Base-by-base conservation (phyloP, 495 filamentous ascomycete species). In the Penicillium odoratum region DNA sequence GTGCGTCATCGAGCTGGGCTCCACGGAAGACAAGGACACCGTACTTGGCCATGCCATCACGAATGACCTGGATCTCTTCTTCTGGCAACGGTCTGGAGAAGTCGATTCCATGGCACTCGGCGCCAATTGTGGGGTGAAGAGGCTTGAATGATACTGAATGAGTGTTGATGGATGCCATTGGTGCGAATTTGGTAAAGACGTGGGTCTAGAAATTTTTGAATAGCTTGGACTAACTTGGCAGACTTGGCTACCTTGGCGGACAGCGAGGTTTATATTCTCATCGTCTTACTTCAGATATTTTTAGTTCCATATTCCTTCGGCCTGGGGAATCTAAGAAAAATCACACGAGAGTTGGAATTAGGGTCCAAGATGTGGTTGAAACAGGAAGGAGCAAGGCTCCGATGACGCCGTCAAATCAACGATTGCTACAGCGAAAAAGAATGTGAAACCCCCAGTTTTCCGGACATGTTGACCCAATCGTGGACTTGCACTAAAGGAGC, bases 91-190 rank as follows among this genome's bases (percentile, higher is more conserved):
- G 16, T 7, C 18, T 21, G 7, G 43, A 46, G 18, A 46, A 46
- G 13, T 46, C 43, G 25, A 46, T 46, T 46, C 43, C 43, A 10
- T 46, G 43, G 18, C 43, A 46, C 43, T 46, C 43, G 8, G 43
- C 43, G 3, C 43, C 43, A 46, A 46, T 4, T 5, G 18, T 46
- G 43, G 16, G 16, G 43, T 46, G 43, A 0, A 46, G 43, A 4
- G 18, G 2, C 18, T 46, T 46, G 43, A 46, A 46, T 7, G 16
- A 21, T 5, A 46, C 43, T 46, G 7, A 8, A 11, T 4, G 26
- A 13, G 43, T 46, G 25, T 18, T 25, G 42, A 7, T 46, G 43
- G 25, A 21, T 25, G 18, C 10, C 43, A 46, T 46, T 46, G 43
- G 8, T 26, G 43, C 43, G 25, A 46, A 21, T 21, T 21, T 21